Evolutionary conservation across 164 flowering plant genomes (phyloP).

Genomic region (Saururus chinensis): DNA sequence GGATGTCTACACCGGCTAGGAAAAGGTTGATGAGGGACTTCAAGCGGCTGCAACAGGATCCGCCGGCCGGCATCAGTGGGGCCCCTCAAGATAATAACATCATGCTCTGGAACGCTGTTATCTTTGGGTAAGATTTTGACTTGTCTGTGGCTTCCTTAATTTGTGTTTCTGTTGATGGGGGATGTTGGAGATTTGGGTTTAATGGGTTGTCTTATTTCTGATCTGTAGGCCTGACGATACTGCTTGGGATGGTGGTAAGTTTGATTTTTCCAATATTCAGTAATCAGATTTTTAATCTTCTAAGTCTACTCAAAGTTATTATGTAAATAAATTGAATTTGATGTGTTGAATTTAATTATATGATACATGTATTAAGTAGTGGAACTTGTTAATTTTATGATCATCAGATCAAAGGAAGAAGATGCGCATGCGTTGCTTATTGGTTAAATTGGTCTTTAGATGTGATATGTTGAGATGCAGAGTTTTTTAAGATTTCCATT

Average conservation of each 20-base stretch:
- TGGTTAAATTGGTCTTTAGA: no score
- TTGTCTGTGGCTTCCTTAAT: background rate
- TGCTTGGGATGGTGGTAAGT: conserved; percentile 96
- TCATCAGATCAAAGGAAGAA: no score
- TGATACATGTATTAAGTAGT: no score
- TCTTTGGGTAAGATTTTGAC: conserved; percentile 46
- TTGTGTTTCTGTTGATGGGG: background rate
- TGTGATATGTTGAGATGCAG: no score
- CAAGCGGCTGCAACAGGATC: conserved; percentile 74
- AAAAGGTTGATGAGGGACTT: conserved; percentile 79
- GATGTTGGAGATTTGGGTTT: background rate
- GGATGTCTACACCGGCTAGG: conserved; percentile 69
- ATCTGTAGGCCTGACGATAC: conserved; percentile 92
- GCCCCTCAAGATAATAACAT: conserved; percentile 74
- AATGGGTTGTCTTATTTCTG: conserved; percentile 7
- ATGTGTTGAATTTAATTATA: no score
- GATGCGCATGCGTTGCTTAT: no score
- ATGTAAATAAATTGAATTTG: no score
- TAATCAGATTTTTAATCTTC: no score
- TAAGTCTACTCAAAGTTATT: no score
- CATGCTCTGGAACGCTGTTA: conserved; percentile 79
- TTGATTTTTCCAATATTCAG: background rate
- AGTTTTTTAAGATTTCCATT: no score
- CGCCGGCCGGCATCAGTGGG: conserved; percentile 70
- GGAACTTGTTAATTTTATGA: no score